Conservation (phyloP, 2,329 filamentous ascomycete species). For the Xylariaceae sp. region DNA sequence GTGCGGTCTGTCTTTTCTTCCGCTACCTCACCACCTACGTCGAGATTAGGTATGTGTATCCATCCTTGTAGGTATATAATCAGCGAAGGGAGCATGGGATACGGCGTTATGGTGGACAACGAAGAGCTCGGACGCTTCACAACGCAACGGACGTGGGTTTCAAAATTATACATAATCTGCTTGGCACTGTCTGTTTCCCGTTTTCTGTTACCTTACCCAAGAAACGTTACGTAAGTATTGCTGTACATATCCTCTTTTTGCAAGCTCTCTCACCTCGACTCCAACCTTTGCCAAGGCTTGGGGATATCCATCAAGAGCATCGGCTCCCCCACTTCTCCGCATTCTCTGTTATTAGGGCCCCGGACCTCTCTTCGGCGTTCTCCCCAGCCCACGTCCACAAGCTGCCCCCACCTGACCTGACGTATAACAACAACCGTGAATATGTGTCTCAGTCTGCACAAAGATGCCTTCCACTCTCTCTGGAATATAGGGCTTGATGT, state of each 20-base stretch:
- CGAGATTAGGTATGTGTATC: too few relatives aligned
- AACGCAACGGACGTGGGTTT: too few relatives aligned
- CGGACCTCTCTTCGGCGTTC: not conserved
- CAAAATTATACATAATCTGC: too few relatives aligned
- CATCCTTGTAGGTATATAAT: constrained; percentile 8
- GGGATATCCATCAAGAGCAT: not conserved
- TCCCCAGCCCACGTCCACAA: not conserved
- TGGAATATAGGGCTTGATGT: too few relatives aligned
- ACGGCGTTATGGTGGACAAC: constrained; percentile 8
- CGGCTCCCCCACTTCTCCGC: constrained; percentile 12
- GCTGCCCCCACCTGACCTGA: not conserved
- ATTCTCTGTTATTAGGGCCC: constrained; percentile 1
- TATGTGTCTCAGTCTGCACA: too few relatives aligned
- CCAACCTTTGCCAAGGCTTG: not conserved
- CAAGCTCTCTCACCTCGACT: not conserved
- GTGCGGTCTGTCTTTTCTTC: too few relatives aligned
- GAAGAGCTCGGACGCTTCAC: constrained; percentile 4
- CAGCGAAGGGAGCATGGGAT: constrained; percentile 10
- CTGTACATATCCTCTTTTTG: too few relatives aligned
- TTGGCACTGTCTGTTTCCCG: too few relatives aligned
- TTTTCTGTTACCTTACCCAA: too few relatives aligned
- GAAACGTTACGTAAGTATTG: too few relatives aligned
- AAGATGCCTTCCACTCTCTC: too few relatives aligned
- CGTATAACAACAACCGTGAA: not conserved
- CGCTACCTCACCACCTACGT: too few relatives aligned